Evolutionary conservation across 768 basidiomycete species (phyloP), one percentile per base, ranked within the genome.

Genomic region (Boletus vermiculosoides): DNA sequence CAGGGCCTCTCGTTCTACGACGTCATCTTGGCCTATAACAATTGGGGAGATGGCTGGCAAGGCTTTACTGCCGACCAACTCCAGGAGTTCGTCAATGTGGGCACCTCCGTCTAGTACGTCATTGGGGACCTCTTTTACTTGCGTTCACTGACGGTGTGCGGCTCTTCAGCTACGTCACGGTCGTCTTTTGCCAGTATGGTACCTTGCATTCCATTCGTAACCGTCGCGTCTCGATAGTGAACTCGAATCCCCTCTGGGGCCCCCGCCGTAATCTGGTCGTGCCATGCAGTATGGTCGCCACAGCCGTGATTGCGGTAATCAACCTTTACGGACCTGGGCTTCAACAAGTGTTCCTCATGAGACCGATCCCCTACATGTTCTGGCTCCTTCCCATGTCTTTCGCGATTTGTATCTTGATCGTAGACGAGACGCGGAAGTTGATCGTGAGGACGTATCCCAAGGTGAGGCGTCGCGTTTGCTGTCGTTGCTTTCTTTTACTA

Each of bases 351-450:
- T 62, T 62, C 55, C 48, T 50, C 7, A 80, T 75, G 16, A 64
- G 73, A 12, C 74, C 77, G 0, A 76, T 80, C 18, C 78, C 76
- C 4, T 67, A 72, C 34, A 74, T 76, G 66, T 80, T 76, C 60
- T 80, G 79, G 78, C 70, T 74, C 5, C 57, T 78, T 22, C 78
- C 79, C 0, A 72, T 79, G 47, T 52, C 66, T 0, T 77, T 80
- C 49, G 79, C 77, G 30, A 20, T 75, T 11, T 77, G 73, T 0
- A 76, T 80, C 18, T 59, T 81, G 58, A 60, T 65, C 0, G 69
- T 80, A 67, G 80, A 81, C 55, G 79, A 81, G 61, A 44, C 72
- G 18, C 70, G 80, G 50, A 81, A 81, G 66, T 58, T 78, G 51
- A 62, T 80, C 37, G 78, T 79, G 54, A 67, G 78, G 61, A 69